These are phyloP conservation scores for Neoarthrinium moseri DNA, from an alignment of 2,329 filamentous ascomycete genomes.

Conservation along the genomic window DNA sequence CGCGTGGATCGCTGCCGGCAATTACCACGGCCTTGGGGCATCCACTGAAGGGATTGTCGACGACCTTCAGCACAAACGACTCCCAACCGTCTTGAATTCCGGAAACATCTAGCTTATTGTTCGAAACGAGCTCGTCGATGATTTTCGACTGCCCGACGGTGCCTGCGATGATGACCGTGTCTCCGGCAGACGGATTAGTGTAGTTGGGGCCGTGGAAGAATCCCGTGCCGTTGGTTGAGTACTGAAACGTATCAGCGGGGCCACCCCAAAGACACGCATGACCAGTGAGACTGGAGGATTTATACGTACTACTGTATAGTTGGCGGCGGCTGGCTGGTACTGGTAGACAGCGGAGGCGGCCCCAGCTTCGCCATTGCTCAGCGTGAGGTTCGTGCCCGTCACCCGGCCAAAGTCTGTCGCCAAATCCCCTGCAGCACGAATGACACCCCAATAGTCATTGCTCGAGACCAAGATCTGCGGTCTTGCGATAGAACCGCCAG, in stretches of 20 bases:
- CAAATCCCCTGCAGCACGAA: slow-evolving; percentile 66
- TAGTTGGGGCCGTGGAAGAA: slow-evolving; percentile 45
- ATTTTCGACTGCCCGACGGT: slow-evolving; percentile 64
- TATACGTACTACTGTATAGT: slow-evolving; percentile 41
- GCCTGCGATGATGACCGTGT: slow-evolving; percentile 64
- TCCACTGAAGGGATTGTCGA: slow-evolving; percentile 56
- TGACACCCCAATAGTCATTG: slow-evolving; percentile 66
- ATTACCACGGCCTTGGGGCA: slow-evolving; percentile 62
- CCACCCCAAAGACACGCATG: neutral
- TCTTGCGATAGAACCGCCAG: slow-evolving; percentile 21
- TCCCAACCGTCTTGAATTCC: slow-evolving; percentile 66
- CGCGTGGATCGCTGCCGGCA: slow-evolving; percentile 58
- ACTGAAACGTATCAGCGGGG: slow-evolving; percentile 27
- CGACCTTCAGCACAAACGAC: slow-evolving; percentile 59
- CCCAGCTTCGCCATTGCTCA: slow-evolving; percentile 45
- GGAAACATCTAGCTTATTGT: slow-evolving; percentile 56
- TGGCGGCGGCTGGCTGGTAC: slow-evolving; percentile 42
- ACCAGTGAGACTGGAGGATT: no score
- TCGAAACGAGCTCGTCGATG: slow-evolving; percentile 56
- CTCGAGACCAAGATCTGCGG: slow-evolving; percentile 50
- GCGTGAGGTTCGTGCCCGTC: slow-evolving; percentile 62
- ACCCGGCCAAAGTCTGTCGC: slow-evolving; percentile 70
- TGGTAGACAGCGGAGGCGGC: slow-evolving; percentile 37
- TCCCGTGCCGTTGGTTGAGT: slow-evolving; percentile 37
- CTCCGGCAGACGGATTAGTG: slow-evolving; percentile 37